A percentile compares a stretch with the other conserved stretches of the same genome.
These are phyloP conservation scores for Pseudocercospora pini-densiflorae DNA, from an alignment of 2,329 filamentous ascomycete genomes.

Conservation along the genomic window DNA sequence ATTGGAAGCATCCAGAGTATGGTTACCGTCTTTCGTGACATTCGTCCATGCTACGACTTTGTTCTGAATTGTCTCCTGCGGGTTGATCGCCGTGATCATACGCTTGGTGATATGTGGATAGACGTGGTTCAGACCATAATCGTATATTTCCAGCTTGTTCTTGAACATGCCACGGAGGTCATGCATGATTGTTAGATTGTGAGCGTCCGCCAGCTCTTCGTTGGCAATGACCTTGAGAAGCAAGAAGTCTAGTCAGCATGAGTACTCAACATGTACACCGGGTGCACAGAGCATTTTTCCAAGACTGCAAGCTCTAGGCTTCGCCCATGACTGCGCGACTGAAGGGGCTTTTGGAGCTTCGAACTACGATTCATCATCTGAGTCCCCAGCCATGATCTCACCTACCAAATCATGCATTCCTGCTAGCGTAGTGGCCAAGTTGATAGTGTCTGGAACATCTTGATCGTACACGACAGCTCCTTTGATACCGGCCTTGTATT, in stretches of 20 bases:
- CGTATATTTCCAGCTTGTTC: constrained; percentile 10
- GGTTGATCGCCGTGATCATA: constrained; percentile 3
- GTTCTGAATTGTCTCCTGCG: neutral
- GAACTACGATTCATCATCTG: neutral
- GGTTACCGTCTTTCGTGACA: neutral
- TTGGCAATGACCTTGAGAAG: neutral
- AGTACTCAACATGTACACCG: neutral
- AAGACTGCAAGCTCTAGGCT: neutral
- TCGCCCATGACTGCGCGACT: neutral
- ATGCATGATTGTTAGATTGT: neutral
- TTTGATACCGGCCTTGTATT: constrained; percentile 5
- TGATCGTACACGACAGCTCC: constrained; percentile 6
- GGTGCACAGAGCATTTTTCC: too few relatives aligned
- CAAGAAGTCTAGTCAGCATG: neutral
- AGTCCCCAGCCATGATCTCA: neutral
- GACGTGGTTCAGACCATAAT: neutral
- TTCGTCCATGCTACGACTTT: neutral
- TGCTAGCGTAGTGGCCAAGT: constrained; percentile 10
- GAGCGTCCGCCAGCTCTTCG: neutral
- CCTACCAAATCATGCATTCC: neutral
- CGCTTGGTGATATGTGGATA: constrained; percentile 6
- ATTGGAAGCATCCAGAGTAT: neutral
- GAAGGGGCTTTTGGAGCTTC: neutral
- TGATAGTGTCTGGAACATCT: constrained; percentile 11
- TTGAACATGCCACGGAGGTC: constrained; percentile 7